Base-by-base conservation (phyloP, 2,329 filamentous ascomycete species). In the Colletotrichum orbiculare region DNA sequence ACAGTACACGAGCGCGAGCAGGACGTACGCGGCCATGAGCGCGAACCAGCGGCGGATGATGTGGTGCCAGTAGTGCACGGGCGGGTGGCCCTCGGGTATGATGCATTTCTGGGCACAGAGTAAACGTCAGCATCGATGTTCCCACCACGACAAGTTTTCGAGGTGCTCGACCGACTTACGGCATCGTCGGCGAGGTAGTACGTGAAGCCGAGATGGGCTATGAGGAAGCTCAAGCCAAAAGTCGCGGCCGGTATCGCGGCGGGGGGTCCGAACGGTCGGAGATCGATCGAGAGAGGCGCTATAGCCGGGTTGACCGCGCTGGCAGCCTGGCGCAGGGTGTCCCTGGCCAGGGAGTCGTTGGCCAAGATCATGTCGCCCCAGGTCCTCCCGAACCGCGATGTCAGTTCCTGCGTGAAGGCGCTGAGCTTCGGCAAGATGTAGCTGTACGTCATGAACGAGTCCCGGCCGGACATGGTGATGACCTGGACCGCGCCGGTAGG, bases 41-140 rank as follows among this genome's bases (percentile, higher is more conserved):
- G 60, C 50, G 3, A 54, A 12, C 47, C 55, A 63, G 11, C 54
- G 48, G 8, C 60, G 60, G 6, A 63, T 63, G 41, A 63, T 54
- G 39, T 63, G 56, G 17, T 58, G 60, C 54, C 60, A 58, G 37
- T 63, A 63, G 60, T 63, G 54, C n/a, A 63, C 60, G 25, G 60
- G 47, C 4, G 60, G 60, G 25, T 58, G 60, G 3, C 54, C 60
- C 34, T 63, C 60, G 8, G 60, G 53, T 6, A 58, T 55, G 9
- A 63, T 58, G 13, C 54, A 63, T 63, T 63, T 63, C 60, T 58
- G 37, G 17, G 17, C 17, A 17, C 3, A 41, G 3, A 35, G 8
- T 13, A 1, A 6, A 13, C 49, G 35, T 41, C 35, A 41, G 37
- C 37, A 25, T 41, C 17, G 2, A 17, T 17, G 17, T 17, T 17